phyloP scores from a whole-genome alignment of 805 yeast species.

The Lipomyces sp. region DNA sequence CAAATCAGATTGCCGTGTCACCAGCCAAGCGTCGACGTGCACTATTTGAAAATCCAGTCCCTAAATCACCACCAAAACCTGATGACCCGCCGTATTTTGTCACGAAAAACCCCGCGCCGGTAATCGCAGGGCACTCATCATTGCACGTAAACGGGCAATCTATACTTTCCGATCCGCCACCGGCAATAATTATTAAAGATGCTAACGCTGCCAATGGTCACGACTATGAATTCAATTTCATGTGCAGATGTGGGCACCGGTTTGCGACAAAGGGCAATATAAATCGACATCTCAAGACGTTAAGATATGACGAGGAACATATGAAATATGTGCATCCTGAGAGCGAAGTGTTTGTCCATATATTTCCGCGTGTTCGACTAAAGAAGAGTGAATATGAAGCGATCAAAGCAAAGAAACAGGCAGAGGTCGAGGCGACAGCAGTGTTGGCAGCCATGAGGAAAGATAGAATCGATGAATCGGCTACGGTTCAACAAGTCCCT shows the following conservation, averaged over 20 bases:
- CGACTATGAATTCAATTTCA: conserved; percentile 15
- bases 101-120: conserved; percentile 1
- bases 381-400: not conserved
- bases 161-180: conserved; percentile 23
- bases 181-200: not conserved
- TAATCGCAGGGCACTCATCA: not conserved
- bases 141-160: conserved; percentile 21
- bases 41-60: conserved; percentile 13
- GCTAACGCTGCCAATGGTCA: conserved; percentile 6
- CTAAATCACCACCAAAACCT: conserved; percentile 3
- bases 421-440: conserved; percentile 1
- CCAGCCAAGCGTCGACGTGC: conserved; percentile 19
- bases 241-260: conserved; percentile 29
- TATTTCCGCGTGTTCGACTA: conserved; percentile 18
- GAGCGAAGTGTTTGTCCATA: conserved; percentile 24
- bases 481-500: not conserved
- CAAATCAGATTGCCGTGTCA: not conserved
- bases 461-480: conserved; percentile 1
- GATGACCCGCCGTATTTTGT: conserved; percentile 1
- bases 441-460: not conserved
- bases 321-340: conserved; percentile 23
- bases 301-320: conserved; percentile 28
- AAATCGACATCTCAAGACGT: conserved; percentile 26
- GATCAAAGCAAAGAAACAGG: not conserved
- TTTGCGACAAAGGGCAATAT: conserved; percentile 34